Evolutionary conservation across 2,329 filamentous ascomycete species (phyloP), one percentile per base, ranked within the genome.

Genomic region (Exophiala spinifera): DNA sequence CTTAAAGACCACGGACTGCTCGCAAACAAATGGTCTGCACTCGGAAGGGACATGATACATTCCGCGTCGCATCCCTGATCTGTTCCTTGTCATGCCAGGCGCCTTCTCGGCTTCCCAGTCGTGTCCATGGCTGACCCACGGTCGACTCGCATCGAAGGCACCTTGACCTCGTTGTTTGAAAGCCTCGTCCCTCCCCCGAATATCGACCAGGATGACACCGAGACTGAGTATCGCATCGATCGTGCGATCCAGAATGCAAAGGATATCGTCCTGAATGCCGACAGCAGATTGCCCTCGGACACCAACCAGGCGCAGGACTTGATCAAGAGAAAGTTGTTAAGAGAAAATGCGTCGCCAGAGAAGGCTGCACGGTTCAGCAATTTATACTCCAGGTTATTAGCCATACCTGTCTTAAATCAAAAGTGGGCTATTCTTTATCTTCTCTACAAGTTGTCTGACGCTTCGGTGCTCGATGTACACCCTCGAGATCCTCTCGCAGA

Each of bases 361-460:
- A 82, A 91, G 71, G 90, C 91, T 3, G 79, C 92, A 17, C 83
- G 86, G 58, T 96, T 96, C 72, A 87, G 90, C 20, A 95, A 96
- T 67, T 81, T 99, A 23, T 96, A 96, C 72, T 90, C 89, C 31
- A 83, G 90, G 53, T 81, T 99, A 15, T 78, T 96, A 21, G 88
- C 89, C n/a, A 84, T 96, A 61, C 91, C 91, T 0, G 91, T 97
- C 4, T 79, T 99, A 42, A 88, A 89, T 65, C 88, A 96, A 71
- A 99, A 99, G 80, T 97, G 91, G 91, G 90, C 88, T 2, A 96
- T 99, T 61, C 79, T 99, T 17, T 95, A 95, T 69, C 84, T 99
- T 39, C 81, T 99, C 39, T 88, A 94, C 69, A 85, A 89, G 64
- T 81, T 96, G 45, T 85, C 89, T 57, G 88, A 91, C 66, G 83